These are phyloP conservation scores for Eucalyptus cladocalyx DNA, from an alignment of 345 rosid genomes.

Conservation along the genomic window DNA sequence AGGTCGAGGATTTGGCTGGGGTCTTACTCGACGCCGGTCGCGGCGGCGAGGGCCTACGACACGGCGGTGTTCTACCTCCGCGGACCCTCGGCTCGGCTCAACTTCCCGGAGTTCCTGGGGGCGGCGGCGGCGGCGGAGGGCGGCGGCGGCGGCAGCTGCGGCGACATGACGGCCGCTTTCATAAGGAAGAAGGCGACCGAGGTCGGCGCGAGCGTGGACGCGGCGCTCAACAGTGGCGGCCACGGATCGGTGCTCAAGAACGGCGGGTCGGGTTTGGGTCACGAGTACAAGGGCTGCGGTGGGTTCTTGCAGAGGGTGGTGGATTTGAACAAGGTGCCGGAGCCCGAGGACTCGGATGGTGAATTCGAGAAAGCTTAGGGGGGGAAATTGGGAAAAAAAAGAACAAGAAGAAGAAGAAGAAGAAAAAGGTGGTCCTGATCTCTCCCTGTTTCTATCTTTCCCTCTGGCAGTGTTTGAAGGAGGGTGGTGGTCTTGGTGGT, in stretches of 20 bases:
- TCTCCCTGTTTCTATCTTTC: neutral
- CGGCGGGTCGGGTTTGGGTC: neutral
- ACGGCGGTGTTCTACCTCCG: constrained; percentile 86
- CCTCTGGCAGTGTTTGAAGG: neutral
- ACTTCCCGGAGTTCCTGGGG: constrained; percentile 65
- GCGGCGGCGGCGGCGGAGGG: constrained; percentile 38
- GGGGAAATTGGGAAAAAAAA: neutral
- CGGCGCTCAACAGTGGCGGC: constrained; percentile 6
- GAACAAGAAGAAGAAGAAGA: neutral
- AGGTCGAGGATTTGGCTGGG: constrained; percentile 96
- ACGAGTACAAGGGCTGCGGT: constrained; percentile 23
- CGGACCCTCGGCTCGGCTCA: constrained; percentile 90
- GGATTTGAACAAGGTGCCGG: constrained; percentile 90
- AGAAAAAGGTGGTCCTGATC: neutral
- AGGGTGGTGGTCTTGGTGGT: neutral
- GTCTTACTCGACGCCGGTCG: constrained; percentile 84
- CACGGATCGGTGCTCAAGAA: neutral
- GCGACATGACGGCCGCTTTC: constrained; percentile 78
- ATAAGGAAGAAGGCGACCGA: constrained; percentile 85
- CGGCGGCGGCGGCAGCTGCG: constrained; percentile 13
- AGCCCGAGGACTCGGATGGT: constrained; percentile 70
- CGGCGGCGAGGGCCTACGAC: constrained; percentile 97
- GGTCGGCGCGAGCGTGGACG: constrained; percentile 94
- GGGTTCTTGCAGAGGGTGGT: constrained; percentile 46
- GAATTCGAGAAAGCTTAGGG: neutral